Conservation (phyloP, 2,329 filamentous ascomycete species). For the Huntiella decipiens region DNA sequence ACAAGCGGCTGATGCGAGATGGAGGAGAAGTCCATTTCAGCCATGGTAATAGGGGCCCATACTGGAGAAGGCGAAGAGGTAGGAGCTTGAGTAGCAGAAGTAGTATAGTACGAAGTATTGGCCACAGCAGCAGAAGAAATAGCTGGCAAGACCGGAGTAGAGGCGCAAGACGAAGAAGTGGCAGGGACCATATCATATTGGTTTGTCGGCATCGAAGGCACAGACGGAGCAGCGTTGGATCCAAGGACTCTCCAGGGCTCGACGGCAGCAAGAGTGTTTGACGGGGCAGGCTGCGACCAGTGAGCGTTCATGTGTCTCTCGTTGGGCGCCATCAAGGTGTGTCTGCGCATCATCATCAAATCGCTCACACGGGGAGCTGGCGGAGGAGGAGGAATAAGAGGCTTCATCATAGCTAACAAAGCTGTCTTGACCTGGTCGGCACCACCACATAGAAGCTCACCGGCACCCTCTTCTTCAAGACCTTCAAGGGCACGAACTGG, state of each 20-base stretch:
- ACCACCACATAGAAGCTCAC: conserved; percentile 78
- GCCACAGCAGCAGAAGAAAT: not conserved
- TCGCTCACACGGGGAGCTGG: conserved; percentile 22
- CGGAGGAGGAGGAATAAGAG: conserved; percentile 57
- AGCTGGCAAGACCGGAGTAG: not conserved
- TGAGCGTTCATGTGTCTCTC: conserved; percentile 1
- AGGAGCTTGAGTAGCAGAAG: not conserved
- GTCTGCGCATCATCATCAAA: conserved; percentile 74
- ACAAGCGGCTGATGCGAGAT: conserved; percentile 46
- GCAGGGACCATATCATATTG: conserved; percentile 20
- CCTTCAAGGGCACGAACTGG: conserved; percentile 80
- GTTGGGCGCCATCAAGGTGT: conserved; percentile 49
- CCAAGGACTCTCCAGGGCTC: conserved; percentile 84
- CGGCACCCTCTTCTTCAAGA: conserved; percentile 86
- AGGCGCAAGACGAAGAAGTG: conserved; percentile 1
- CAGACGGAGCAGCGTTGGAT: conserved; percentile 50
- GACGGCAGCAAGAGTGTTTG: conserved; percentile 47
- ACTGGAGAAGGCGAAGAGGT: conserved; percentile 5
- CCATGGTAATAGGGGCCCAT: conserved; percentile 39
- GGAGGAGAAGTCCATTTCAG: conserved; percentile 38
- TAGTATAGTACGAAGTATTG: conserved; percentile 3
- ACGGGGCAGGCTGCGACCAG: conserved; percentile 36
- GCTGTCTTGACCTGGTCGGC: conserved; percentile 83
- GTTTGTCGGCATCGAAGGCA: conserved; percentile 26
- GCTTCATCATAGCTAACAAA: conserved; percentile 70